Percentiles rank a stretch among this genome's conserved stretches.
phyloP scores from a whole-genome alignment of 257 asterid genomes.

The Solanum lycopersicoides region DNA sequence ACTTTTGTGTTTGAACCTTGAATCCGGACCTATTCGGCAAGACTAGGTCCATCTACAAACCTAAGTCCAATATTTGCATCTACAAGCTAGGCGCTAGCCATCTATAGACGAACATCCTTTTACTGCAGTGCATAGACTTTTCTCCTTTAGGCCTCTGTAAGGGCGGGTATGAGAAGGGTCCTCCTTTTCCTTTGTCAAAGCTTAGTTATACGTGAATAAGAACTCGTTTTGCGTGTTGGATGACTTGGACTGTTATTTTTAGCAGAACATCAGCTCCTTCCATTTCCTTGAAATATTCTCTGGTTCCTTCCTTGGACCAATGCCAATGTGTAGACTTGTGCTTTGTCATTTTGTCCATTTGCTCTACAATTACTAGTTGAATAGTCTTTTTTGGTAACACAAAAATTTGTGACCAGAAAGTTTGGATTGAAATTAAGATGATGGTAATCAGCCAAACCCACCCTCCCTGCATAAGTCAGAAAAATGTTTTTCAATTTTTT shows the following conservation, averaged over 20 bases:
- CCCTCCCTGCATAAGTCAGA: no score
- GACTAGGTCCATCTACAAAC: no score
- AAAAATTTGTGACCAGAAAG: background rate
- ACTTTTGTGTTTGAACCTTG: background rate
- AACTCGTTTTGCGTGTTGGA: background rate
- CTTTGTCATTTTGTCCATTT: background rate
- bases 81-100: background rate
- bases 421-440: background rate
- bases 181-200: no score
- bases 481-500: no score
- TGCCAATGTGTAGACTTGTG: background rate
- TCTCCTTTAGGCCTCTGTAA: background rate
- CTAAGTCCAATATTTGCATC: background rate
- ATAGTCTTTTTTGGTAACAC: background rate
- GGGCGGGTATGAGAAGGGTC: no score
- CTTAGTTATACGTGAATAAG: no score
- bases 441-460: no score
- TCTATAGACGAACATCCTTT: background rate
- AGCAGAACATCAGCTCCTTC: background rate
- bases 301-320: background rate
- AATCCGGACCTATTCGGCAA: fast-evolving
- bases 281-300: background rate
- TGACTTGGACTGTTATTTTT: background rate
- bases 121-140: background rate
- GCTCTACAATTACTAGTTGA: background rate